phyloP scores from a whole-genome alignment of 2,329 filamentous ascomycete genomes.

The Colletotrichum sp. region DNA sequence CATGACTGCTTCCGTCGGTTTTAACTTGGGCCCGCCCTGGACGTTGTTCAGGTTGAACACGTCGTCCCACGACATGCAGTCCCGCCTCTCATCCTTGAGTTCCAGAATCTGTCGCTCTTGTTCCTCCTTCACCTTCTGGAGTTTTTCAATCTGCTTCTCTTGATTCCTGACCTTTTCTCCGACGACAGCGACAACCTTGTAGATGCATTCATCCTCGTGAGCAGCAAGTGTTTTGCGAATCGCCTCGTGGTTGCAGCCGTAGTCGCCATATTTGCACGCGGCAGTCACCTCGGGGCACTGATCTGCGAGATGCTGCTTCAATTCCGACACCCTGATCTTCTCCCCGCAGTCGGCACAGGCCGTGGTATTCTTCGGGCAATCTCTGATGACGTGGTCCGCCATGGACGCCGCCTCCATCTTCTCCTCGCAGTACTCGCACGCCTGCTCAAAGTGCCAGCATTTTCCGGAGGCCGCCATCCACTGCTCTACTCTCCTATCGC shows the following conservation, averaged over 20 bases:
- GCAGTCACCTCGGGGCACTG: conserved; percentile 48
- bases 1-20: conserved; percentile 24
- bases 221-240: conserved; percentile 44
- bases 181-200: conserved; percentile 57
- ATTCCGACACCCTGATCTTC: conserved; percentile 46
- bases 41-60: conserved; percentile 17
- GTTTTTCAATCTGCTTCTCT: conserved; percentile 50
- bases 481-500: conserved; percentile 55
- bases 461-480: conserved; percentile 41
- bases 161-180: conserved; percentile 52
- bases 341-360: conserved; percentile 55
- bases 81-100: conserved; percentile 27
- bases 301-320: conserved; percentile 51
- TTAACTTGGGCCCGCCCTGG: conserved; percentile 15
- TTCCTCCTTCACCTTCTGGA: conserved; percentile 38
- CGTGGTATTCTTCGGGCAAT: conserved; percentile 52
- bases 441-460: conserved; percentile 59
- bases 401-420: conserved; percentile 53
- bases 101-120: conserved; percentile 39
- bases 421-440: conserved; percentile 60
- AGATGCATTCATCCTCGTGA: conserved; percentile 56
- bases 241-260: conserved; percentile 50
- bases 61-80: conserved; percentile 19
- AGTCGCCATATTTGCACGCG: conserved; percentile 52
- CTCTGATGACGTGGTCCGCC: conserved; percentile 45